These are phyloP conservation scores for Mallotus japonicus DNA, from an alignment of 441 rosid species.

Conservation along the genomic window DNA sequence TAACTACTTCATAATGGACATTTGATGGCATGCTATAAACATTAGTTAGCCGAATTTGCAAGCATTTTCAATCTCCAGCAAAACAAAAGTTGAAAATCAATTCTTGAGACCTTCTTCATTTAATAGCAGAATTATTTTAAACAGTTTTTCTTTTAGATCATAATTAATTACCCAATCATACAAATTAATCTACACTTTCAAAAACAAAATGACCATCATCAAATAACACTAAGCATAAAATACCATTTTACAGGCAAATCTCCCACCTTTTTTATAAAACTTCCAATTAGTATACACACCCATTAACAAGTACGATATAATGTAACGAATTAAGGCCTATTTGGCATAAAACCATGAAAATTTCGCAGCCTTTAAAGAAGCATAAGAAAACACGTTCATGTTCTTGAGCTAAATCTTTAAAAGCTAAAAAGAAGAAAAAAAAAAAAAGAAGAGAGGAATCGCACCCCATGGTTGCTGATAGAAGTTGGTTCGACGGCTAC, in stretches of 20 bases:
- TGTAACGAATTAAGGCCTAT: background rate
- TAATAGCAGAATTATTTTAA: background rate
- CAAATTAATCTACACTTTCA: background rate
- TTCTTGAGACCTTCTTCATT: too few relatives aligned
- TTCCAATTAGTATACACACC: background rate
- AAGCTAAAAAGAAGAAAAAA: background rate
- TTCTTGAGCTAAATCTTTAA: background rate
- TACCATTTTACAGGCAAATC: background rate
- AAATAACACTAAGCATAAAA: too few relatives aligned
- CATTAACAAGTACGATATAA: background rate
- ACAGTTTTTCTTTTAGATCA: background rate
- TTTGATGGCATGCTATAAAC: background rate
- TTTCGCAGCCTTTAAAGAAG: background rate
- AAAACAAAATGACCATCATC: background rate
- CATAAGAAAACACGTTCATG: background rate
- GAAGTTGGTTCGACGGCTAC: conserved; percentile 14
- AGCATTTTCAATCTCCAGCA: background rate
- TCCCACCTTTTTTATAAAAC: too few relatives aligned
- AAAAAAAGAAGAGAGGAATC: background rate
- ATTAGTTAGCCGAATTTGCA: too few relatives aligned
- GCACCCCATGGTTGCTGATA: conserved; percentile 30
- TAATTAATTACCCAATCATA: background rate
- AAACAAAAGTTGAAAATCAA: background rate
- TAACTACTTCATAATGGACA: background rate
- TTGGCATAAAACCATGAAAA: background rate